phyloP scores from a whole-genome alignment of 148 eudicot genomes.

The Rhododendron simsii region DNA sequence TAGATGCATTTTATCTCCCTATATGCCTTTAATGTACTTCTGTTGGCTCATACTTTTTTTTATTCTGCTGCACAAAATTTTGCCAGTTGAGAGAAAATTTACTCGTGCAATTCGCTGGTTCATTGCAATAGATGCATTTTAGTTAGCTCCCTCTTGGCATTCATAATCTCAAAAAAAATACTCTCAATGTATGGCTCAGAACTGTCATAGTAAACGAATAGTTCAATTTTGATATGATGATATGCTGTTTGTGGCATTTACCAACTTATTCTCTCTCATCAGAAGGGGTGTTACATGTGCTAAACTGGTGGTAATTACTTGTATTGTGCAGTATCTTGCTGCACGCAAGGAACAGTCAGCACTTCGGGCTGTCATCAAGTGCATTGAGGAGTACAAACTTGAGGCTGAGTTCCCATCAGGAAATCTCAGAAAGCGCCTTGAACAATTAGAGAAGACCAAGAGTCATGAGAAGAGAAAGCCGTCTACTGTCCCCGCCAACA shows the following conservation, averaged over 20 bases:
- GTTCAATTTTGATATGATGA: background rate
- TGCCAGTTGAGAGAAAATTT: background rate
- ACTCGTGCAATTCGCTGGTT: background rate
- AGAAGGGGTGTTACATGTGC: background rate
- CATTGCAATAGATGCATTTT: background rate
- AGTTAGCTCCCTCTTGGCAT: background rate
- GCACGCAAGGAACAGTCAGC: conserved; percentile 95
- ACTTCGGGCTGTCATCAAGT: conserved; percentile 77
- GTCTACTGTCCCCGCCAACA: conserved; percentile 66
- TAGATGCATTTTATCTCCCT: too few relatives aligned
- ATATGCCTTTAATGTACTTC: background rate
- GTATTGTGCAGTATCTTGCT: conserved; percentile 58
- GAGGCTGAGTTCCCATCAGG: conserved; percentile 70
- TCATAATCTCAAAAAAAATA: background rate
- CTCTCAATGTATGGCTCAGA: background rate
- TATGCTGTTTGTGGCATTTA: background rate
- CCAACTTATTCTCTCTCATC: background rate
- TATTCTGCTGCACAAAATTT: background rate
- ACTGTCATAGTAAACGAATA: background rate
- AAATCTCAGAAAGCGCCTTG: conserved; percentile 75
- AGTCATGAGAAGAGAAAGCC: conserved; percentile 60
- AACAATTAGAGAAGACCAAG: conserved; percentile 80
- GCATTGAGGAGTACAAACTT: conserved; percentile 93
- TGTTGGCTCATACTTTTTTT: background rate
- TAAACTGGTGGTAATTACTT: background rate